Evolutionary conservation across 495 filamentous ascomycete species (phyloP), one percentile per base, ranked within the genome.

Genomic region (Penicillium lividum): DNA sequence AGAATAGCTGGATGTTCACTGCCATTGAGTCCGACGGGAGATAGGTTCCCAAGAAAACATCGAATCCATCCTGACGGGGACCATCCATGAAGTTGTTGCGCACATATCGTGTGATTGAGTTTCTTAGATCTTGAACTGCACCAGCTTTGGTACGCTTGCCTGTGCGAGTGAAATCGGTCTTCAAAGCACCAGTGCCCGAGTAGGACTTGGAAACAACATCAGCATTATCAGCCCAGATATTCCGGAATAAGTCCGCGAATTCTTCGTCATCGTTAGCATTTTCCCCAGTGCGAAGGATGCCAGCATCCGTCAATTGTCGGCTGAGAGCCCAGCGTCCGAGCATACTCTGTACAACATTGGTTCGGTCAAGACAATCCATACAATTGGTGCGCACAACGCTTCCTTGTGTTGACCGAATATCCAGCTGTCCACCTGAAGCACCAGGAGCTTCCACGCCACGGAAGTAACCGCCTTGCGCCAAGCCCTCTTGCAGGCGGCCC

Each of bases 311-410:
- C 34, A 98, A 83, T 74, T 96, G 92, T 38, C 89, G 85, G 51
- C 89, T 93, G n/a, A 98, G 73, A 11, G 87, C 87, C 83, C 84
- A 92, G 51, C 92, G 88, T 18, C 88, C 94, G 18, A 98, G 81
- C 89, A 97, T 94, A 67, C 89, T 94, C 71, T 98, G 94, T 3
- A 98, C 89, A 9, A 98, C 92, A 69, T 98, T 98, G 50, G 94
- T 98, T 53, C 94, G 91, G 73, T 98, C 94, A 10, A 98, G 82
- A 64, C 95, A 98, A 75, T 98, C 94, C 94, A 98, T 98, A 73
- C 94, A 98, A 68, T 98, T 98, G 22, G 94, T 97, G 44, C 94
- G 86, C 27, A 98, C 91, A 9, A 97, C 92, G 59, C 87, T 89
- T 5, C 83, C 88, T 76, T 98, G 94, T 49, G 79, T 78, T 48